A percentile compares a stretch with the other conserved stretches of the same genome.
These are phyloP conservation scores for Podospora australis DNA, from an alignment of 495 filamentous ascomycete genomes.

Conservation along the genomic window DNA sequence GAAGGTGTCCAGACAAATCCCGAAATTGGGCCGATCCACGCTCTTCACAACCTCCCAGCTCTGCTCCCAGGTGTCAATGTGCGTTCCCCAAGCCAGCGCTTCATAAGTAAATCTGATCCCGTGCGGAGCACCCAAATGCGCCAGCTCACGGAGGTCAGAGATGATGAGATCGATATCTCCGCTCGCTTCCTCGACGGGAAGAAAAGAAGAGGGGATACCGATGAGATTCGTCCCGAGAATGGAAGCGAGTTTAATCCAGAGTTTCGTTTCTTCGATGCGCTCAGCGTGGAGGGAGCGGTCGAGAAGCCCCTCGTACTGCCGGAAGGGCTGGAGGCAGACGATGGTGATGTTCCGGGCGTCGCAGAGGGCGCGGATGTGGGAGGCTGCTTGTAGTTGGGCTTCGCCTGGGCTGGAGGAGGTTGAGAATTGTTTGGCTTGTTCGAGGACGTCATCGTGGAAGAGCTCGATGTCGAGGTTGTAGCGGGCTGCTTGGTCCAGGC, in stretches of 20 bases:
- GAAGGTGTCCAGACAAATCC: conserved; percentile 76
- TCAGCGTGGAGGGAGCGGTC: conserved; percentile 55
- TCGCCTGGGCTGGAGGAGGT: conserved; percentile 19
- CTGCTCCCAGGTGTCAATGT: conserved; percentile 64
- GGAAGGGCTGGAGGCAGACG: conserved; percentile 71
- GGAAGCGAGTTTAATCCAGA: conserved; percentile 65
- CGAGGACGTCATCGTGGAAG: conserved; percentile 72
- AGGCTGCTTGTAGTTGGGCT: conserved; percentile 54
- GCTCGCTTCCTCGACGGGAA: conserved; percentile 50
- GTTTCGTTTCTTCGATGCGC: conserved; percentile 54
- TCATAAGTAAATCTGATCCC: conserved; percentile 72
- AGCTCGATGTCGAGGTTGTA: conserved; percentile 68
- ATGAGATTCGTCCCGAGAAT: conserved; percentile 63
- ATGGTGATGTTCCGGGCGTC: conserved; percentile 52
- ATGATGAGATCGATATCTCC: conserved; percentile 55
- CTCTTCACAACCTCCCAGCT: conserved; percentile 61
- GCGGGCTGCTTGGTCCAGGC: conserved; percentile 57
- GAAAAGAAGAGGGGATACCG: conserved; percentile 67
- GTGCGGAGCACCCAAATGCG: conserved; percentile 55
- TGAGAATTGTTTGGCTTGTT: conserved; percentile 41
- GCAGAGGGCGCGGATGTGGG: conserved; percentile 49
- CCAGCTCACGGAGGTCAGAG: conserved; percentile 55
- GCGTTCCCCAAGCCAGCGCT: conserved; percentile 67
- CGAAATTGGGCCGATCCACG: conserved; percentile 68
- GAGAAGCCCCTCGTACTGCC: conserved; percentile 69